These are phyloP conservation scores for Phialemonium atrogriseum DNA, from an alignment of 2,329 filamentous ascomycete species.

Conservation along the genomic window DNA sequence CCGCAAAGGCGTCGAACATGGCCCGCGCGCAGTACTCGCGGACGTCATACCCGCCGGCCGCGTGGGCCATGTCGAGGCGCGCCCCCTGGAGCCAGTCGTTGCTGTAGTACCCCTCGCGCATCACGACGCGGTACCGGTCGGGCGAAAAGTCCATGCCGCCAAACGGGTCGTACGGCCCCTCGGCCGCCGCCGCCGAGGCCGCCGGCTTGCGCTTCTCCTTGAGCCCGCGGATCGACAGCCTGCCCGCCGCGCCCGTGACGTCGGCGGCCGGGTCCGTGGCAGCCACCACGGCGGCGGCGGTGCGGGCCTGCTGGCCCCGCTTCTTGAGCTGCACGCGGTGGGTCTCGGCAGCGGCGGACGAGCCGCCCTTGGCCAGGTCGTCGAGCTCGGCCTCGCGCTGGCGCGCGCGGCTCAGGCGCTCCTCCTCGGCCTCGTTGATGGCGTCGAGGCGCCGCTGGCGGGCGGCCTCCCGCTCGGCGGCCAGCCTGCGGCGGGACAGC, in stretches of 20 bases:
- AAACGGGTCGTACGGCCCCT: constrained; percentile 82
- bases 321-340: constrained; percentile 63
- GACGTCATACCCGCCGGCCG: constrained; percentile 76
- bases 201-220: constrained; percentile 47
- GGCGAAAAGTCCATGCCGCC: constrained; percentile 63
- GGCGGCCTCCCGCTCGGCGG: constrained; percentile 58
- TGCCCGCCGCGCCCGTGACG: constrained; percentile 15
- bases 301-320: constrained; percentile 44
- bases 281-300: constrained; percentile 29
- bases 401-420: constrained; percentile 54
- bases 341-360: constrained; percentile 47
- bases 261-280: constrained; percentile 17
- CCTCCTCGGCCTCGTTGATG: constrained; percentile 60
- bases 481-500: constrained; percentile 43
- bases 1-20: constrained; percentile 83
- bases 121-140: constrained; percentile 63
- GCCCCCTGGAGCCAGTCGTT: constrained; percentile 54
- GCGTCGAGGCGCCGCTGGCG: constrained; percentile 55
- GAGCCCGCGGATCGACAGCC: constrained; percentile 68
- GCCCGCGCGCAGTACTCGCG: constrained; percentile 74
- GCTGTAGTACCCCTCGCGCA: constrained; percentile 52
- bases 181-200: constrained; percentile 24
- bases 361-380: constrained; percentile 53
- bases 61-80: constrained; percentile 55
- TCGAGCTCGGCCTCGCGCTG: constrained; percentile 63